Base-by-base conservation (phyloP, 148 eudicot species). In the Drosera capensis region DNA sequence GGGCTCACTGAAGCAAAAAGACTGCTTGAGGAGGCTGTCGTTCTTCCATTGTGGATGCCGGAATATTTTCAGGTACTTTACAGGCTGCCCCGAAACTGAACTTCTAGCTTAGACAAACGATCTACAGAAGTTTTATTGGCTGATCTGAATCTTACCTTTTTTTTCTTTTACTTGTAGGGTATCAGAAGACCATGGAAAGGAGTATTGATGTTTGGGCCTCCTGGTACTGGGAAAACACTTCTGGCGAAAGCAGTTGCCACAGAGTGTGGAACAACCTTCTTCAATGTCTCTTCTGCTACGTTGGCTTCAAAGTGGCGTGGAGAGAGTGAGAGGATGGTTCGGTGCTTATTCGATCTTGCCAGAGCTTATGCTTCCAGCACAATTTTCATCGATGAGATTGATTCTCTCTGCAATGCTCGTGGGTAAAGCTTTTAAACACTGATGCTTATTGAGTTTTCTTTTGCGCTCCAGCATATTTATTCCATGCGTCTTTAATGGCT, bases 1-100 rank as follows among this genome's bases (percentile, higher is more conserved):
- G 99, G 99, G 52, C 55, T 90, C 43, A 68, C 71, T 49, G 99
- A 90, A 76, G 99, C 99, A 48, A 90, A 90, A 74, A 73, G 95
- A 60, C 93, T 90, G 63, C 78, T 90, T 24, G 99, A 90, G 70
- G 99, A 90, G 70, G 99, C 99, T 63, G 99, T 90, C 62, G 99
- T 90, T 46, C 93, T 90, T 67, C 99, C 99, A 31, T 41, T 90
- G 43, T 85, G 80, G 94, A 90, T 90, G 99, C 99, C 99, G 15
- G 99, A 90, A 49, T 90, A 90, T 68, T 90, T 90, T 52, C 99
- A 90, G 95, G 99, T 90, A 69, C n/a, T n/a, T n/a, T n/a, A n/a
- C n/a, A n/a, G n/a, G n/a, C n/a, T n/a, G n/a, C n/a, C n/a, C n/a
- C n/a, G n/a, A n/a, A n/a, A n/a, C n/a, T n/a, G n/a, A n/a, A n/a